Evolutionary conservation across 805 yeast species (phyloP).

Genomic region (Clavispora fructus): DNA sequence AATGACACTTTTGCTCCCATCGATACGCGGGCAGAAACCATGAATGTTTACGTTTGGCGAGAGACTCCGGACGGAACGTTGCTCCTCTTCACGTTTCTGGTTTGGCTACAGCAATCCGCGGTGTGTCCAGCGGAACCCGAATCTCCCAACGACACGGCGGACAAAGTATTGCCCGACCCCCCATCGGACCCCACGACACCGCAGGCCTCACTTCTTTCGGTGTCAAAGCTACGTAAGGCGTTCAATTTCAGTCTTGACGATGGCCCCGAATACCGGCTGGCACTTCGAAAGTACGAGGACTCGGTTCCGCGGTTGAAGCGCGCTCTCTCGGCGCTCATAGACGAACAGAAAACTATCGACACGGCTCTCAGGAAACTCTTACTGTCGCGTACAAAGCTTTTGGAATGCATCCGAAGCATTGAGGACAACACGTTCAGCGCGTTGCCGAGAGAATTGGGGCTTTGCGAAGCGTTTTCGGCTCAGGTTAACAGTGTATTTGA

Average conservation of each 20-base stretch:
- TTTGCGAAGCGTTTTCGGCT: constrained; percentile 21
- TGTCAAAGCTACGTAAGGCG: constrained; percentile 18
- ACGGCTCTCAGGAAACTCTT: constrained; percentile 17
- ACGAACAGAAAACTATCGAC: constrained; percentile 29
- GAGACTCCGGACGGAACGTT: not conserved
- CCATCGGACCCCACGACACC: not conserved
- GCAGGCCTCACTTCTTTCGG: not conserved
- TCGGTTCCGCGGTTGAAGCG: constrained; percentile 24
- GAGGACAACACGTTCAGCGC: constrained; percentile 21
- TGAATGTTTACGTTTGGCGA: constrained; percentile 11
- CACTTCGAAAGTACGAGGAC: constrained; percentile 27
- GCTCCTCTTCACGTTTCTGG: constrained; percentile 3
- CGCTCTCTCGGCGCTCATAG: constrained; percentile 20
- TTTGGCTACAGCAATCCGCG: constrained; percentile 1
- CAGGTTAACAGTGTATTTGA: constrained; percentile 23
- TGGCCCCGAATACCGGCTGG: constrained; percentile 39
- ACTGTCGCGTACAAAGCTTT: constrained; percentile 15
- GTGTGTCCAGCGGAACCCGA: not conserved
- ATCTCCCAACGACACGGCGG: constrained; percentile 10
- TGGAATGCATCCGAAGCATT: constrained; percentile 20
- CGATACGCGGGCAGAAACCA: not conserved
- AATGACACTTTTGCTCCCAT: constrained; percentile 8
- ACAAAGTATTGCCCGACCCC: constrained; percentile 1
- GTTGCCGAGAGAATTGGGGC: constrained; percentile 19
- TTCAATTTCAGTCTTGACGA: constrained; percentile 35